Evolutionary conservation across 805 yeast genomes (phyloP).

Genomic region (Yarrowia bubula): DNA sequence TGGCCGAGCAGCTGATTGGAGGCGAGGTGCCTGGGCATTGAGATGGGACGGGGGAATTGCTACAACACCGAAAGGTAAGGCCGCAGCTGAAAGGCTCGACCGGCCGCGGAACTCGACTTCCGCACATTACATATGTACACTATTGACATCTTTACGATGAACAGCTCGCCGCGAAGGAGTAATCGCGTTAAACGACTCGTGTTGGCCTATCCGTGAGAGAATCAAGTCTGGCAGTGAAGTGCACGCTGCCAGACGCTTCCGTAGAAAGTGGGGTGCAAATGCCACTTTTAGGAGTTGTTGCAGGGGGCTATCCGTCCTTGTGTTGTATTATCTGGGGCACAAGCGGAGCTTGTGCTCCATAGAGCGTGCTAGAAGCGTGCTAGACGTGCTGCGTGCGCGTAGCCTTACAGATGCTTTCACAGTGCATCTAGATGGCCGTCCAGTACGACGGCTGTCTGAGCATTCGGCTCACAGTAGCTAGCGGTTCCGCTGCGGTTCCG

Average conservation of each 20-base stretch:
- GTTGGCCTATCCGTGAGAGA: neutral
- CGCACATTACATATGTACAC: constrained; percentile 24
- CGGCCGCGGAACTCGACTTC: neutral
- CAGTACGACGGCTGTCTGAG: neutral
- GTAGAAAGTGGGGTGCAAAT: no score
- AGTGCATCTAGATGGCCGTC: neutral
- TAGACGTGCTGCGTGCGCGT: no score
- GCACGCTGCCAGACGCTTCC: no score
- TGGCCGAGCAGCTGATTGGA: constrained; percentile 38
- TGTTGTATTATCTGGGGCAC: no score
- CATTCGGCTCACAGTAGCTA: neutral
- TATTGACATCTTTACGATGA: constrained; percentile 14
- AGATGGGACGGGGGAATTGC: neutral
- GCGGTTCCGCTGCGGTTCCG: neutral
- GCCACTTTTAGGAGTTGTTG: no score
- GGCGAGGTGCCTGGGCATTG: neutral
- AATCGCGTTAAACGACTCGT: neutral
- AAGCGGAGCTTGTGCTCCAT: no score
- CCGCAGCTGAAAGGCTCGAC: neutral
- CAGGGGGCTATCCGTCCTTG: no score
- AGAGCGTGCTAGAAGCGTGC: no score
- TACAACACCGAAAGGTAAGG: no score
- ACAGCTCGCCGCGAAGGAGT: neutral
- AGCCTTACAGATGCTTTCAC: no score
- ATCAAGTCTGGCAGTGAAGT: neutral